Base-by-base conservation (phyloP, 2,329 filamentous ascomycete species). In the Apiospora saccharicola region DNA sequence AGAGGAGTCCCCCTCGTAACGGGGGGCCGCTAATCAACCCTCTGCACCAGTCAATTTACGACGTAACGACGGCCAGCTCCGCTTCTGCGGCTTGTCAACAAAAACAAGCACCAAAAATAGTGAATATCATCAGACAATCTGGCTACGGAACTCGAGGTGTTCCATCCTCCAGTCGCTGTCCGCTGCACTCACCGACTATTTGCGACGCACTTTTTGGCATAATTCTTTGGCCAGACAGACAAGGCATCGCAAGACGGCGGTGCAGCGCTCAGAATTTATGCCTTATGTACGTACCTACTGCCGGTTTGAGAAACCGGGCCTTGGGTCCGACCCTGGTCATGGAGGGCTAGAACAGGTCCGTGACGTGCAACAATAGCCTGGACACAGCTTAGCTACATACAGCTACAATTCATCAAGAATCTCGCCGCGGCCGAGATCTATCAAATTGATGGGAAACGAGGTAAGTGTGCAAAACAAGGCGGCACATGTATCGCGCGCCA, bases 151-250 rank as follows among this genome's bases (percentile, higher is more conserved):
- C 26, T 64, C 51, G 24, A 69, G 44, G 43, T 67, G 44, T 43
- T 67, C 53, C 47, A 34, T 51, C 22, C 67, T 70, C 22, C 70
- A 46, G 34, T 64, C 34, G 57, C 34, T 41, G 19, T 49, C 57
- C n/a, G 57, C 34, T 64, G 47, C 70, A 69, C 72, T 73, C 72
- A 73, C 72, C 72, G 72, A 73, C 72, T 71, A 70, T 73, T 73
- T 30, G 6, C 34, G 10, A 41, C 37, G 37, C 37, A 41, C 37
- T 10, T 22, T 41, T 37, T 64, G 57, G 57, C 30, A 64, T 41
- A 41, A 64, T 64, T 19, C 57, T n/a, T n/a, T 41, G 57, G 30
- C 16, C 34, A 41, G 37, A 64, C 57, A 41, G 57, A 64, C 41
- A 64, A 41, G 57, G 34, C 57, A 64, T 64, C 57, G 57, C 22